Percentiles rank a stretch among this genome's conserved stretches.
These are phyloP conservation scores for Helichrysum umbraculigerum DNA, from an alignment of 129 eudicot genomes.

Conservation along the genomic window DNA sequence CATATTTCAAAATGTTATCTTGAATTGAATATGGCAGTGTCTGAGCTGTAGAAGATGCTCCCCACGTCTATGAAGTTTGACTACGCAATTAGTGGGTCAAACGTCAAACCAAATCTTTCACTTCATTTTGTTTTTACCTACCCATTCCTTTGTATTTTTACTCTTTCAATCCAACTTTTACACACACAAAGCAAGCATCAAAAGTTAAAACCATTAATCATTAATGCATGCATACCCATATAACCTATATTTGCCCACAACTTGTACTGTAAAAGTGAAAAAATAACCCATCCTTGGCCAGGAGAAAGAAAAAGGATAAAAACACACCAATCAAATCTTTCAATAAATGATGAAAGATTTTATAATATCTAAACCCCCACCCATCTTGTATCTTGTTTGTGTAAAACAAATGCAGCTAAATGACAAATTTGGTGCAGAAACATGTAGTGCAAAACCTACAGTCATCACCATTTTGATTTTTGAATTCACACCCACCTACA, in stretches of 20 bases:
- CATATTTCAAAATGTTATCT: slow-evolving; percentile 33
- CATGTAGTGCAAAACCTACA: slow-evolving; percentile 32
- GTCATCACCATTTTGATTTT: slow-evolving; percentile 23
- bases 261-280: slow-evolving; percentile 16
- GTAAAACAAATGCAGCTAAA: slow-evolving; percentile 24
- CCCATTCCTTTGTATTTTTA: slow-evolving; percentile 10
- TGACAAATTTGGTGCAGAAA: slow-evolving; percentile 37
- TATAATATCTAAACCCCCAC: slow-evolving; percentile 21
- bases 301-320: slow-evolving; percentile 26
- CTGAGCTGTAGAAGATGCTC: slow-evolving; percentile 54
- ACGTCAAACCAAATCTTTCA: slow-evolving; percentile 19
- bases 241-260: neutral
- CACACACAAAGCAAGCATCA: slow-evolving; percentile 27
- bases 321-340: slow-evolving; percentile 33
- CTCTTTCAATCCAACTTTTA: slow-evolving; percentile 12
- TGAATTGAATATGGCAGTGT: slow-evolving; percentile 35
- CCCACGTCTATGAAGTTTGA: slow-evolving; percentile 33
- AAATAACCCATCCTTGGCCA: slow-evolving; percentile 21
- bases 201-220: neutral
- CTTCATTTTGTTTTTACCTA: slow-evolving; percentile 25
- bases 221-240: slow-evolving; percentile 12
- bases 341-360: slow-evolving; percentile 41
- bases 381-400: slow-evolving; percentile 21
- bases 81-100: slow-evolving; percentile 57
- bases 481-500: slow-evolving; percentile 29